These are phyloP conservation scores for Exophiala phaeomuriformis DNA, from an alignment of 2,329 filamentous ascomycete species.

Conservation along the genomic window DNA sequence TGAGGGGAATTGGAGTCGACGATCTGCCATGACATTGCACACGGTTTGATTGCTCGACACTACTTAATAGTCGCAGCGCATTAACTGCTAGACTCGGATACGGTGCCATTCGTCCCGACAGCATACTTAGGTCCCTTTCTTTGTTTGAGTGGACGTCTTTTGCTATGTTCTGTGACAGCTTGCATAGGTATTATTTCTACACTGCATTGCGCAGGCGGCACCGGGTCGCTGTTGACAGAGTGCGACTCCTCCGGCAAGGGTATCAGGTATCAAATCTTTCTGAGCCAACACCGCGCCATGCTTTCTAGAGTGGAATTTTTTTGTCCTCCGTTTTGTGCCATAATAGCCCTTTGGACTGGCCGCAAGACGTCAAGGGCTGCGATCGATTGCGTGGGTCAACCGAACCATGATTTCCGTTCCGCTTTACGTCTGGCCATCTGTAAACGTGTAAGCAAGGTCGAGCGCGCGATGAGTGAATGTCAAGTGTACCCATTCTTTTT, in stretches of 20 bases:
- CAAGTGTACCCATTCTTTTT: slow-evolving; percentile 77
- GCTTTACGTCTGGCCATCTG: slow-evolving; percentile 21
- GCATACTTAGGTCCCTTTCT: not conserved
- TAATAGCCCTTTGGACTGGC: not conserved
- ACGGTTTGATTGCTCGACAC: not conserved
- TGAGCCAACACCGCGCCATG: slow-evolving; percentile 2
- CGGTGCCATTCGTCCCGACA: not conserved
- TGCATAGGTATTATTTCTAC: not conserved
- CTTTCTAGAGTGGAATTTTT: not conserved
- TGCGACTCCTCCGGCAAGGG: not conserved
- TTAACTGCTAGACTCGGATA: not conserved
- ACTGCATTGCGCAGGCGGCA: not conserved
- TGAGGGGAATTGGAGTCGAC: slow-evolving; percentile 15
- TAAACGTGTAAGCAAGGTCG: not conserved
- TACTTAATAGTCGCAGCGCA: not conserved
- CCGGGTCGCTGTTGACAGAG: not conserved
- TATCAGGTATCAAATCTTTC: not conserved
- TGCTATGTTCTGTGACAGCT: not conserved
- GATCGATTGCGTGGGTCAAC: not conserved
- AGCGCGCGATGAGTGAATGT: not conserved
- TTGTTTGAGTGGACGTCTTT: not conserved
- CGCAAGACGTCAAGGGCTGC: not conserved
- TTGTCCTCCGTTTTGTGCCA: not conserved
- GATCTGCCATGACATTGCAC: not conserved
- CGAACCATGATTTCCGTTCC: slow-evolving; percentile 13